Conservation (phyloP, 2,329 filamentous ascomycete species). For the Aureobasidium leucospermi region DNA sequence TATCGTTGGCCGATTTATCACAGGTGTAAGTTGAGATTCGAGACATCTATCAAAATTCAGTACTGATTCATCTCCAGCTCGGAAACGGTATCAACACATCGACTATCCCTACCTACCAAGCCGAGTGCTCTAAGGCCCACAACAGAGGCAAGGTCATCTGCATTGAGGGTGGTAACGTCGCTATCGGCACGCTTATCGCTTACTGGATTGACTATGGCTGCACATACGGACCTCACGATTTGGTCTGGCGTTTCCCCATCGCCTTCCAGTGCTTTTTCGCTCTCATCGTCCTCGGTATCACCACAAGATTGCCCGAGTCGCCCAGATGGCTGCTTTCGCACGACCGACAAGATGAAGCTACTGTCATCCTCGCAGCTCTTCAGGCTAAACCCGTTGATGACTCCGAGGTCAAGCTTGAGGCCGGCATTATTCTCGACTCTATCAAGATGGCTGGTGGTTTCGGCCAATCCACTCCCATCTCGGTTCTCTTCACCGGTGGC, state of each 20-base stretch:
- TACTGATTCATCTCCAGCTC: not conserved
- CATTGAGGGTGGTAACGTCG: conserved; percentile 48
- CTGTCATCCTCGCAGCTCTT: conserved; percentile 18
- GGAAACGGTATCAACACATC: conserved; percentile 51
- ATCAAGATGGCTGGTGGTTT: conserved; percentile 35
- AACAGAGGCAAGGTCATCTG: conserved; percentile 56
- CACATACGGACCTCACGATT: conserved; percentile 26
- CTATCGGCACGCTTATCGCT: conserved; percentile 45
- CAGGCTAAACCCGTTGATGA: conserved; percentile 8
- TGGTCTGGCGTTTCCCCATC: conserved; percentile 34
- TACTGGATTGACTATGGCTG: conserved; percentile 44
- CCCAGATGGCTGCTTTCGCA: conserved; percentile 31
- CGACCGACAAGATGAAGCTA: conserved; percentile 19
- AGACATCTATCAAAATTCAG: not conserved
- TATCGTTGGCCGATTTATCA: conserved; percentile 46
- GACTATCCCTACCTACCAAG: conserved; percentile 48
- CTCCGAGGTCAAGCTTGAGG: conserved; percentile 37
- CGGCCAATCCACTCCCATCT: conserved; percentile 37
- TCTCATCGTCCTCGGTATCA: conserved; percentile 35
- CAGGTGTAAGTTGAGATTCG: conserved; percentile 31
- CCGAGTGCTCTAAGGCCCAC: conserved; percentile 46
- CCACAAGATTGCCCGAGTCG: conserved; percentile 39
- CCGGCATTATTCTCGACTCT: conserved; percentile 59
- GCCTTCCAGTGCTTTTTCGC: conserved; percentile 39
- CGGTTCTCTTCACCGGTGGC: conserved; percentile 52